phyloP scores from a whole-genome alignment of 2,329 filamentous ascomycete genomes.

The Aspergillus thermomutatus region DNA sequence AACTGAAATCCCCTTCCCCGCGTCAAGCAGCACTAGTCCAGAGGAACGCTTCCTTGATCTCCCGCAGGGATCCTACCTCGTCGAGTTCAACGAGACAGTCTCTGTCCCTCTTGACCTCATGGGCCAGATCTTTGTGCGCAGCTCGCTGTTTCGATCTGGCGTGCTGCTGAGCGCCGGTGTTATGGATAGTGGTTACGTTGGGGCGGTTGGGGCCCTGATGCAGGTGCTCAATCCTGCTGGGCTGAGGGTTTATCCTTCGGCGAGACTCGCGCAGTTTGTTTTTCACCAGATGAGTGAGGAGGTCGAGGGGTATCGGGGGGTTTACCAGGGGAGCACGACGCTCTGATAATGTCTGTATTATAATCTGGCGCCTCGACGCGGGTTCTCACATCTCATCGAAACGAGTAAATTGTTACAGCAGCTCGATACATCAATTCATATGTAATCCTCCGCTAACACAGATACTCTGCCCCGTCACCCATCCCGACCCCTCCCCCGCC shows the following conservation, averaged over 20 bases:
- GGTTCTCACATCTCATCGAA: too few species aligned
- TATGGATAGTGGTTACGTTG: slow-evolving; percentile 43
- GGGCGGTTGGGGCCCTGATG: slow-evolving; percentile 39
- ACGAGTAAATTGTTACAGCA: too few species aligned
- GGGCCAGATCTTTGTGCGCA: slow-evolving; percentile 38
- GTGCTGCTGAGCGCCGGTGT: slow-evolving; percentile 37
- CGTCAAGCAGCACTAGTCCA: not conserved
- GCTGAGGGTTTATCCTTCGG: slow-evolving; percentile 30
- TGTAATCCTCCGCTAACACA: slow-evolving; percentile 2
- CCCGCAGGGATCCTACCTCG: slow-evolving; percentile 30
- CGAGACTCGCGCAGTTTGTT: slow-evolving; percentile 41
- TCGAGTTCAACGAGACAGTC: slow-evolving; percentile 40
- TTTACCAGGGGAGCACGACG: slow-evolving; percentile 29
- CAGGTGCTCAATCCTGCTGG: slow-evolving; percentile 37
- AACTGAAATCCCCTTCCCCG: slow-evolving; percentile 6
- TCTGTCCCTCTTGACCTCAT: slow-evolving; percentile 38
- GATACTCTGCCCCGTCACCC: slow-evolving; percentile 8
- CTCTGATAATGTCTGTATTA: too few species aligned
- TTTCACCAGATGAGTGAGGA: slow-evolving; percentile 36
- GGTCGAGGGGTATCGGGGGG: slow-evolving; percentile 38
- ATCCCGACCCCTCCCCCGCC: not conserved
- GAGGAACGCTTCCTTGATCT: slow-evolving; percentile 16
- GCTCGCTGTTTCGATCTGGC: slow-evolving; percentile 42
- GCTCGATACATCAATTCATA: not conserved
- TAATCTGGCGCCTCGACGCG: too few species aligned